A percentile compares a stretch with the other conserved stretches of the same genome.
These are phyloP conservation scores for Rhizophagus sp. DNA, from an alignment of 192 early-diverging fungal species.

Conservation along the genomic window DNA sequence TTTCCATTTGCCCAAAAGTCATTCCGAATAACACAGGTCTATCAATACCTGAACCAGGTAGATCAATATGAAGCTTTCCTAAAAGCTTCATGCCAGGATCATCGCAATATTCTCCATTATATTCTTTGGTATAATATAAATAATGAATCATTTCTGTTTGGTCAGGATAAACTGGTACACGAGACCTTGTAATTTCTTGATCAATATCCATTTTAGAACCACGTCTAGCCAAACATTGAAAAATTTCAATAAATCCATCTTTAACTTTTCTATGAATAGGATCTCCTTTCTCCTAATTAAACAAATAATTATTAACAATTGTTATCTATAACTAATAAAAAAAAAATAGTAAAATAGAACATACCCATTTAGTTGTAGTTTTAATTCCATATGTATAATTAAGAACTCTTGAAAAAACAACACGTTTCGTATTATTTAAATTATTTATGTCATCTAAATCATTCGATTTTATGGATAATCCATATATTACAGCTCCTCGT, in stretches of 20 bases:
- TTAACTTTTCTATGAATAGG: neutral
- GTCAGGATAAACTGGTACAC: neutral
- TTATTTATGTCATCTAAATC: constrained; percentile 40
- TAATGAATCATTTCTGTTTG: neutral
- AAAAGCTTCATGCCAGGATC: neutral
- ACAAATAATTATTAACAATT: neutral
- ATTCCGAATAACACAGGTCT: neutral
- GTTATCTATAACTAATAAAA: no score
- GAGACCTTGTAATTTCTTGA: neutral
- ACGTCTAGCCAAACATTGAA: neutral
- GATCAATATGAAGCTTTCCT: neutral
- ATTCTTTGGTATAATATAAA: neutral
- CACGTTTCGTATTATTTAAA: neutral
- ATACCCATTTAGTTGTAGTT: neutral
- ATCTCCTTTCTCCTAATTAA: neutral
- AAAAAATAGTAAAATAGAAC: neutral
- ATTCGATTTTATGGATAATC: neutral
- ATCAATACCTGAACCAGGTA: neutral
- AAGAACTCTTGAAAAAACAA: neutral
- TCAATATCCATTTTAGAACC: neutral
- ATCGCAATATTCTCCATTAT: constrained; percentile 7
- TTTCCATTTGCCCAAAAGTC: constrained; percentile 4
- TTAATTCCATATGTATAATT: constrained; percentile 7
- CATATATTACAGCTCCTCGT: constrained; percentile 32
- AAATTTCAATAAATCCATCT: neutral